These are phyloP conservation scores for Adenanthera pavonina DNA, from an alignment of 306 rosid species.

Conservation along the genomic window DNA sequence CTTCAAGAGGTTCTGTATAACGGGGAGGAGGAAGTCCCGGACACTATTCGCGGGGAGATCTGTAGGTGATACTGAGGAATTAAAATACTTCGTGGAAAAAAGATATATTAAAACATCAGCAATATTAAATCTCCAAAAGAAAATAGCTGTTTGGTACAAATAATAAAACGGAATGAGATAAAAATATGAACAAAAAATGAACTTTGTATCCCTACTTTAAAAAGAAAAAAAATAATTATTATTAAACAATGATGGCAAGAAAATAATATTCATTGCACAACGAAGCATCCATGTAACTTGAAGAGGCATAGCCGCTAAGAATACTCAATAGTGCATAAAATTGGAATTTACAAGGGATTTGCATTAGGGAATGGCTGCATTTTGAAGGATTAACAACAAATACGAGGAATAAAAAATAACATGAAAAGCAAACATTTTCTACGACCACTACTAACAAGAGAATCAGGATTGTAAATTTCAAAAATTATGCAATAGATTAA, in stretches of 20 bases:
- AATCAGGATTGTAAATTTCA: neutral
- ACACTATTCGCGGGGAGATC: constrained; percentile 78
- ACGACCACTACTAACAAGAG: neutral
- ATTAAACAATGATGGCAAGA: neutral
- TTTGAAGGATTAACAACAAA: neutral
- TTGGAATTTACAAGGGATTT: constrained; percentile 27
- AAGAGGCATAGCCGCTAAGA: neutral
- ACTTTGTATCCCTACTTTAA: no score
- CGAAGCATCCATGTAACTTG: neutral
- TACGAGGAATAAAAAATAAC: constrained; percentile 10
- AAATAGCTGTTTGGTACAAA: neutral
- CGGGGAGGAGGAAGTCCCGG: constrained; percentile 80
- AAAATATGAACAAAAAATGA: no score
- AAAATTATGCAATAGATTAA: constrained; percentile 14
- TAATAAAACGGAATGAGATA: no score
- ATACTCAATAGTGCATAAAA: neutral
- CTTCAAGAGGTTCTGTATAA: constrained; percentile 80
- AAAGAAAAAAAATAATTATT: no score
- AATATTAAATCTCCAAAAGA: constrained; percentile 8
- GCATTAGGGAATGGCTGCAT: neutral
- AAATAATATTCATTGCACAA: neutral
- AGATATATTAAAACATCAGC: neutral
- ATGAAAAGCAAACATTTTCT: neutral
- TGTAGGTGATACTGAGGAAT: constrained; percentile 43
- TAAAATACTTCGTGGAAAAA: constrained; percentile 20